phyloP scores from a whole-genome alignment of 768 basidiomycete species.

The Amanita exitialis region DNA sequence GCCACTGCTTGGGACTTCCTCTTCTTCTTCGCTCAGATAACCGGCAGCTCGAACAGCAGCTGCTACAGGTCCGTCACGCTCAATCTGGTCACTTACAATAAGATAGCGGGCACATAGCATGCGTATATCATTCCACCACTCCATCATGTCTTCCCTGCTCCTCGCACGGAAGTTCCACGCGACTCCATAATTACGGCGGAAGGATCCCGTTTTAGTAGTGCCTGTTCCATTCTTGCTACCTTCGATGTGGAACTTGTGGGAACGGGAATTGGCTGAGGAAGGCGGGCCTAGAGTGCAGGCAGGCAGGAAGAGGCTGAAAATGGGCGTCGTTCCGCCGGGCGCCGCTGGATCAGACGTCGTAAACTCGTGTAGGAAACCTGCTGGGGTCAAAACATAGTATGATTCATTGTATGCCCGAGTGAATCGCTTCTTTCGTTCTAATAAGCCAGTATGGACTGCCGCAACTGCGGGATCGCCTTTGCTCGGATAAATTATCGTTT shows the following conservation, averaged over 20 bases:
- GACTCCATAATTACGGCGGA: constrained; percentile 25
- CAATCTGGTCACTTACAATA: constrained; percentile 89
- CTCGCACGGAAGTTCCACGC: constrained; percentile 89
- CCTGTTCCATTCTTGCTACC: constrained; percentile 77
- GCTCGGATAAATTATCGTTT: constrained; percentile 72
- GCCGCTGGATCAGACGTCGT: constrained; percentile 60
- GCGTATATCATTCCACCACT: constrained; percentile 98
- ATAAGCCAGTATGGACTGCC: constrained; percentile 78
- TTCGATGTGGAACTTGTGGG: constrained; percentile 98
- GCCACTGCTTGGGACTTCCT: constrained; percentile 19
- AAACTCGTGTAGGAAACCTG: constrained; percentile 95
- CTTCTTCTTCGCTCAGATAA: constrained; percentile 62
- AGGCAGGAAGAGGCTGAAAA: constrained; percentile 87
- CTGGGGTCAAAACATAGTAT: constrained; percentile 89
- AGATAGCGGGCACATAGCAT: constrained; percentile 93
- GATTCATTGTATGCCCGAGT: constrained; percentile 78
- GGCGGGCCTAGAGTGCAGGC: constrained; percentile 94
- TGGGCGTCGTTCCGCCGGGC: constrained; percentile 42
- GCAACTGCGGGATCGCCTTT: constrained; percentile 84
- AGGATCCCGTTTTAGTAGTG: constrained; percentile 45
- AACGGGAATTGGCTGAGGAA: constrained; percentile 49
- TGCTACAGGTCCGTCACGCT: constrained; percentile 85
- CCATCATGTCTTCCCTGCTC: constrained; percentile 96
- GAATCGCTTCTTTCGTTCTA: constrained; percentile 95
- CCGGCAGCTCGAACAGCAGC: constrained; percentile 87